A percentile compares a stretch with the other conserved stretches of the same genome.
Conservation (phyloP, 139 green algal species). For the Auxenochlorella pyrenoidosa region DNA sequence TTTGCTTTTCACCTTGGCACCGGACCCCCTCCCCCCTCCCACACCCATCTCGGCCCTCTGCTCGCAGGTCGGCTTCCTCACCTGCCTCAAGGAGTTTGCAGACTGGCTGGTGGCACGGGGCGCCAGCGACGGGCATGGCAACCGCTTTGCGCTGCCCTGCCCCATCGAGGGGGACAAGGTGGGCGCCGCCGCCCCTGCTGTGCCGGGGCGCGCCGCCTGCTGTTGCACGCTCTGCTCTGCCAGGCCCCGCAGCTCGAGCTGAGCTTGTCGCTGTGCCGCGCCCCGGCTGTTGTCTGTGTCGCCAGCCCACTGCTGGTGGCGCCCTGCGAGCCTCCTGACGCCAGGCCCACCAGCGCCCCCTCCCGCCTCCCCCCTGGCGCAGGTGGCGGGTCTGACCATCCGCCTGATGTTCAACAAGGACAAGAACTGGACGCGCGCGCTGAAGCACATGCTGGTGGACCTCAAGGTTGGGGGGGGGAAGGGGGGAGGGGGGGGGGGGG, state of each 20-base stretch:
- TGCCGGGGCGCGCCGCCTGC: not conserved
- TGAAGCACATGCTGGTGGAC: conserved; percentile 92
- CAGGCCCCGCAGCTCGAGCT: too few relatives aligned
- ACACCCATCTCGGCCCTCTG: too few relatives aligned
- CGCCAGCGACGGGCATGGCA: conserved; percentile 18
- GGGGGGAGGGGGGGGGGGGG: too few relatives aligned
- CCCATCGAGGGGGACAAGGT: conserved; percentile 88
- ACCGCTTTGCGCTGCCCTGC: conserved; percentile 85
- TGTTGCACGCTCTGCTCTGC: not conserved
- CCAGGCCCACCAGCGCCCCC: not conserved
- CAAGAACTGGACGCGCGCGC: conserved; percentile 91
- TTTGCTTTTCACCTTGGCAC: too few relatives aligned
- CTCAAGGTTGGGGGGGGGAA: conserved; percentile 52
- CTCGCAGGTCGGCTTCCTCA: conserved; percentile 14
- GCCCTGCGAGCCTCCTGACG: too few relatives aligned
- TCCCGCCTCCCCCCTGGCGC: not conserved
- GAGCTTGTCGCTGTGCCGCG: too few relatives aligned
- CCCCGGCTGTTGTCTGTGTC: too few relatives aligned
- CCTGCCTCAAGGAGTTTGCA: conserved; percentile 79
- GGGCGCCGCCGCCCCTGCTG: too few relatives aligned
- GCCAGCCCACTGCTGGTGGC: too few relatives aligned
- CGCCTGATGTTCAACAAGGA: conserved; percentile 86
- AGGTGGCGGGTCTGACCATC: conserved; percentile 86
- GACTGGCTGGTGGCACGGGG: conserved; percentile 58
- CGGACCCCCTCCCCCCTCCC: too few relatives aligned